Base-by-base conservation (phyloP, 768 basidiomycete genomes). In the Tulasnella sp. region DNA sequence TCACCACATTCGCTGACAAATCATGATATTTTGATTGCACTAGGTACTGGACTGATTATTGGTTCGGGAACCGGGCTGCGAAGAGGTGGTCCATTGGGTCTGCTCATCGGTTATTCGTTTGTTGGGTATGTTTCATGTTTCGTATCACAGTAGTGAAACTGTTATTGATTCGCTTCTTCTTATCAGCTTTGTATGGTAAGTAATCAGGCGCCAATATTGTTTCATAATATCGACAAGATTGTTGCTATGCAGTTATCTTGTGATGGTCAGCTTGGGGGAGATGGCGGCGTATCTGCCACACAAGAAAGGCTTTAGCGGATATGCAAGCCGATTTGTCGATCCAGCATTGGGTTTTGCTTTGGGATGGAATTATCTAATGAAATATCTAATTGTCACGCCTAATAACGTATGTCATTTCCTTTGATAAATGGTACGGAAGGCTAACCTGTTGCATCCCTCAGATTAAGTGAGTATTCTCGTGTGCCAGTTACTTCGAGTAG, bases 301-400 rank as follows among this genome's bases (percentile, higher is more conserved):
- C 54, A 61, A 61, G 48, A 53, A 55, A 16, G 60, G 60, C n/a
- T 71, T 67, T 55, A 58, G 63, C 46, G 77, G 77, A 2, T 78
- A 79, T 58, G 53, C 78, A 0, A 74, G 77, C 1, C 74, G 79
- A 42, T 79, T 78, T 58, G 74, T 76, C 19, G 79, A 81, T 61
- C 79, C 79, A 45, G 78, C 79, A 19, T 69, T 80, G 39, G 79
- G 77, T 33, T 81, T 82, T 61, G 78, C 76, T 13, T 58, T 80
- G 15, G 79, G 78, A 42, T 79, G 71, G 68, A 79, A 79, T 60
- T 78, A 80, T 59, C 64, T 79, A 34, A 34, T 57, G 24, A 57
- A 51, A 50, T 69, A 78, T 69, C 63, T 79, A 12, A 73, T 81
- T 46, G 77, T 78, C 28, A 79, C 79, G 8, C 56, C 54, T 15